phyloP scores from a whole-genome alignment of 2,329 filamentous ascomycete species.

The Coniosporium tulheliwenetii region DNA sequence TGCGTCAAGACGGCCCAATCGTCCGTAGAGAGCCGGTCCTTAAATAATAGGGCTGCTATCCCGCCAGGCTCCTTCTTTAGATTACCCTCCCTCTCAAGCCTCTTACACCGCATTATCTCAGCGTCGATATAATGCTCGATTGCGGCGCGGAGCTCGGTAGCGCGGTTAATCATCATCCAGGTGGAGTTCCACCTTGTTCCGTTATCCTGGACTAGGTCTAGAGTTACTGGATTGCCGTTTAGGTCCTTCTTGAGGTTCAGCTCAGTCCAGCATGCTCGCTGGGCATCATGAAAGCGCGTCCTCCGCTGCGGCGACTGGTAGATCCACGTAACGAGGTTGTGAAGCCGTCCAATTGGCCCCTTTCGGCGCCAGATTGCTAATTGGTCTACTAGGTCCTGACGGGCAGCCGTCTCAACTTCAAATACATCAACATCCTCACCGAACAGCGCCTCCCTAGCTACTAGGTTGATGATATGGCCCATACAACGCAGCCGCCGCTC shows the following conservation, averaged over 20 bases:
- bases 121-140: constrained; percentile 4
- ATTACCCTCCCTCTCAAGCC: too few species aligned
- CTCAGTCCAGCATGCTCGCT: too few species aligned
- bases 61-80: too few species aligned
- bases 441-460: constrained; percentile 4
- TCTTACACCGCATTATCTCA: constrained; percentile 1
- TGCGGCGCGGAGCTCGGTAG: constrained; percentile 3
- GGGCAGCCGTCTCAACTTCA: constrained; percentile 1
- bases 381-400: constrained; percentile 4
- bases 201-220: constrained; percentile 3
- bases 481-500: constrained; percentile 3
- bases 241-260: neutral
- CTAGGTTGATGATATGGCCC: constrained; percentile 6
- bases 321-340: constrained; percentile 5
- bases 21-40: constrained; percentile 1
- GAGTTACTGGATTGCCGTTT: neutral
- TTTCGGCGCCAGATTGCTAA: constrained; percentile 2
- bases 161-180: constrained; percentile 2
- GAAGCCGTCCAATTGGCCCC: constrained; percentile 5
- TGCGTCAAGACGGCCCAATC: constrained; percentile 1
- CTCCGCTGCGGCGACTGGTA: constrained; percentile 2
- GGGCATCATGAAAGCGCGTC: constrained; percentile 1
- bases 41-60: too few species aligned
- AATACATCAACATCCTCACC: constrained; percentile 3
- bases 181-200: too few species aligned